These are phyloP conservation scores for Colletotrichum lindemuthianum DNA, from an alignment of 2,329 filamentous ascomycete genomes.

Conservation along the genomic window DNA sequence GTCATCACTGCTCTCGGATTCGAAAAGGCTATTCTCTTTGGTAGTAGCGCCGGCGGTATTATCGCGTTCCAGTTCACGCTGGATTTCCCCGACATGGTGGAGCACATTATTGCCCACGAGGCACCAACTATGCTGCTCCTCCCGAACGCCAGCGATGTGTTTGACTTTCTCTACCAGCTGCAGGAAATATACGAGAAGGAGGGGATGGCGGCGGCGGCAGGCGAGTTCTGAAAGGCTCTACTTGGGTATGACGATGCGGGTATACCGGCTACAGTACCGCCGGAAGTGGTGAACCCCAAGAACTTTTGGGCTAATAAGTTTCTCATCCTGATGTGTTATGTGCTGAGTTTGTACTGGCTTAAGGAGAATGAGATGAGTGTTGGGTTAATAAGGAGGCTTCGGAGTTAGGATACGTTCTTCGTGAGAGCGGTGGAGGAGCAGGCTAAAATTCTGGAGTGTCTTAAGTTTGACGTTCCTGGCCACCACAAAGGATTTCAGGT, in stretches of 20 bases:
- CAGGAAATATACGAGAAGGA: slow-evolving; percentile 38
- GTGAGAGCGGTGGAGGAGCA: slow-evolving; percentile 42
- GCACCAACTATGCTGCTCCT: slow-evolving; percentile 41
- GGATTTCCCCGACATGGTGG: slow-evolving; percentile 43
- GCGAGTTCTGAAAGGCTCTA: slow-evolving; percentile 37
- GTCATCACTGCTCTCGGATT: slow-evolving; percentile 43
- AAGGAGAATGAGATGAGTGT: slow-evolving; percentile 41
- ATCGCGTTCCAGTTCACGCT: slow-evolving; percentile 44
- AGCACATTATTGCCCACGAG: slow-evolving; percentile 46
- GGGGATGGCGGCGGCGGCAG: slow-evolving; percentile 37
- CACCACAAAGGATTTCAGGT: slow-evolving; percentile 46
- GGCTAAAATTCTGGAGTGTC: slow-evolving; percentile 43
- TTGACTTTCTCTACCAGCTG: slow-evolving; percentile 39
- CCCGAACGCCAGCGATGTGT: slow-evolving; percentile 39
- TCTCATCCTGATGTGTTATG: slow-evolving; percentile 35
- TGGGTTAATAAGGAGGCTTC: slow-evolving; percentile 41
- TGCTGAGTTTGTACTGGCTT: slow-evolving; percentile 41
- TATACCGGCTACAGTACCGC: slow-evolving; percentile 35
- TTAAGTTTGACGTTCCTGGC: slow-evolving; percentile 41
- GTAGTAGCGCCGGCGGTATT: slow-evolving; percentile 44
- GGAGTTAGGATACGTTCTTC: slow-evolving; percentile 43
- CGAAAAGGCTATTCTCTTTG: slow-evolving; percentile 42
- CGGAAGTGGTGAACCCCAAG: slow-evolving; percentile 38
- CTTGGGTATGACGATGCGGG: slow-evolving; percentile 42
- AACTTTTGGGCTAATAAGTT: slow-evolving; percentile 47